phyloP scores from a whole-genome alignment of 768 basidiomycete genomes.

The Psilocybe cubensis region DNA sequence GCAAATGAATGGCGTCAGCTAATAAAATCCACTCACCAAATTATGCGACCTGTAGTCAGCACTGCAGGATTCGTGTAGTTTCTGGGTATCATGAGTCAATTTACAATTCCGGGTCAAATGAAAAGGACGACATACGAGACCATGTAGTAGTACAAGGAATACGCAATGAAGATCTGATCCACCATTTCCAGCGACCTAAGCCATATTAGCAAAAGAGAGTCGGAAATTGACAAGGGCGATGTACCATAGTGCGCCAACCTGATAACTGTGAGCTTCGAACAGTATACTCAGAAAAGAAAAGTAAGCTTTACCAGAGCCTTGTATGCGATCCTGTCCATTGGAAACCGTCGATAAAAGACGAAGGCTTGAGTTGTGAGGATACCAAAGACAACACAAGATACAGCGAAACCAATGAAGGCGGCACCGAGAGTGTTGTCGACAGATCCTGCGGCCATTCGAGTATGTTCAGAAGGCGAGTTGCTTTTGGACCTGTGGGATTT shows the following conservation, averaged over 20 bases:
- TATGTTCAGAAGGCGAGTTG: conserved; percentile 1
- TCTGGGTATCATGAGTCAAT: conserved; percentile 26
- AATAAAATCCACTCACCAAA: conserved; percentile 36
- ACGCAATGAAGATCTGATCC: conserved; percentile 55
- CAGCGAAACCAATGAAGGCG: conserved; percentile 39
- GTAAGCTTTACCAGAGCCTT: conserved; percentile 33
- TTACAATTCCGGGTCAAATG: not conserved
- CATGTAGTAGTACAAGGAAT: conserved; percentile 56
- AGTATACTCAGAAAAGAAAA: not conserved
- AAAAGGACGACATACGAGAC: conserved; percentile 45
- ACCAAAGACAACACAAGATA: conserved; percentile 44
- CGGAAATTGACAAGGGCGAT: not conserved
- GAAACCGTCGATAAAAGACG: conserved; percentile 42
- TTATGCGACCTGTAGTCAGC: conserved; percentile 27
- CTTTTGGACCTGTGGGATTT: not conserved
- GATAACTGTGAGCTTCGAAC: not conserved
- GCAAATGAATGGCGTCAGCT: not conserved
- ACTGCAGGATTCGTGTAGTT: conserved; percentile 35
- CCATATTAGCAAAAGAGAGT: not conserved
- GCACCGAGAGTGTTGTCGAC: conserved; percentile 44
- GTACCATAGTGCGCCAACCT: conserved; percentile 36
- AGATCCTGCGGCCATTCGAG: conserved; percentile 9
- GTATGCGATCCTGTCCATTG: conserved; percentile 36
- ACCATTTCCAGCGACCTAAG: conserved; percentile 48
- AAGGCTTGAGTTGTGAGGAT: conserved; percentile 40